Evolutionary conservation across 129 eudicot genomes (phyloP).

Genomic region (Deinandra increscens): DNA sequence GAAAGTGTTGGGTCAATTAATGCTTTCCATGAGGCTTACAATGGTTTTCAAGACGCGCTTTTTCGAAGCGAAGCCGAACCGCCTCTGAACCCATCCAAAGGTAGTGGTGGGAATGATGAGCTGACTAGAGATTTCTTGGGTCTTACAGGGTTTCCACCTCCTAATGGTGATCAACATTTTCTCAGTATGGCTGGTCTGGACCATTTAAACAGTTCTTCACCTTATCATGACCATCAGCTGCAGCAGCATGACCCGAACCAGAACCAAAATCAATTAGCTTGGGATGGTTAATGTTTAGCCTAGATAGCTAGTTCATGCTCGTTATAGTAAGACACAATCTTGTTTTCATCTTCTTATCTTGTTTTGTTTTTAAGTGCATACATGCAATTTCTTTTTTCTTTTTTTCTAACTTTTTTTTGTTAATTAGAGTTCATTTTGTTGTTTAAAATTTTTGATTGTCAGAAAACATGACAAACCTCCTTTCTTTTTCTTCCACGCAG

Average conservation of each 20-base stretch:
- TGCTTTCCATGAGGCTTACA: conserved; percentile 40
- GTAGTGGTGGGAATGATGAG: conserved; percentile 43
- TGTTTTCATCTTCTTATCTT: conserved; percentile 22
- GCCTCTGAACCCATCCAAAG: conserved; percentile 8
- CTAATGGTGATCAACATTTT: conserved; percentile 41
- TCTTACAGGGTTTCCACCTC: conserved; percentile 40
- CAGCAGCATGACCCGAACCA: conserved; percentile 31
- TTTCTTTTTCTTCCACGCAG: conserved; percentile 2
- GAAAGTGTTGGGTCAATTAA: conserved; percentile 29
- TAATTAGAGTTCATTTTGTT: conserved; percentile 21
- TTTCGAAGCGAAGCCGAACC: conserved; percentile 11
- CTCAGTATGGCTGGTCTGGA: conserved; percentile 44
- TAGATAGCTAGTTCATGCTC: conserved; percentile 1
- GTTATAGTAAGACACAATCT: conserved; percentile 20
- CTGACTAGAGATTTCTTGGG: conserved; percentile 81
- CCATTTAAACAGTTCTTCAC: conserved; percentile 45
- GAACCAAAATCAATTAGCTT: conserved; percentile 48
- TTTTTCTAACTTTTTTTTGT: not conserved
- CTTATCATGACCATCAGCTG: conserved; percentile 32
- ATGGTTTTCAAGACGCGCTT: conserved; percentile 35
- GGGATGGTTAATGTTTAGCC: conserved; percentile 42
- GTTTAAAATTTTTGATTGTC: not conserved
- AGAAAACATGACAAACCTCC: conserved; percentile 1
- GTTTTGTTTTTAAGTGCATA: conserved; percentile 20
- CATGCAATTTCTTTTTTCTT: conserved; percentile 16